phyloP scores from a whole-genome alignment of 2,329 filamentous ascomycete species.

The Gremmenia infestans region DNA sequence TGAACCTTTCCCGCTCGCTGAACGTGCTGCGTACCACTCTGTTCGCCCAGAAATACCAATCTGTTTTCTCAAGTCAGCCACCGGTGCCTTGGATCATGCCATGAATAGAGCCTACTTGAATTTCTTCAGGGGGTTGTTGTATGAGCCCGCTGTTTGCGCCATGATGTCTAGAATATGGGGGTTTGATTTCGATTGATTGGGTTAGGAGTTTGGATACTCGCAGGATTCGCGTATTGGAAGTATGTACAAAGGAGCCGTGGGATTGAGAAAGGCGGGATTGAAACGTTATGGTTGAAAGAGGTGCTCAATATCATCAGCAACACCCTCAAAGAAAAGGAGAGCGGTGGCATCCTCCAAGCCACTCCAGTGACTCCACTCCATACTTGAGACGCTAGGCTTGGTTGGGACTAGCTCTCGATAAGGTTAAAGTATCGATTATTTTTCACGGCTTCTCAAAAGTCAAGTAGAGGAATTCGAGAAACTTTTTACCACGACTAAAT shows the following conservation, averaged over 20 bases:
- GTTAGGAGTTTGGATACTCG: background rate
- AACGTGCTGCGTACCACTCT: conserved; percentile 71
- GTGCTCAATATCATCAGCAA: no score
- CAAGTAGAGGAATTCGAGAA: background rate
- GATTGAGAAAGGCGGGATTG: background rate
- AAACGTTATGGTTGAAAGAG: background rate
- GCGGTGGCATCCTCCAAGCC: background rate
- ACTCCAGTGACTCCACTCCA: background rate
- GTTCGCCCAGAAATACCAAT: conserved; percentile 95
- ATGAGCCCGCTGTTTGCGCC: conserved; percentile 80
- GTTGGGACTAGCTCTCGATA: background rate
- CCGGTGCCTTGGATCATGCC: background rate
- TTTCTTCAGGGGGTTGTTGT: conserved; percentile 99
- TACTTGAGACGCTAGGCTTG: background rate
- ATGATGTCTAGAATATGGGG: conserved; percentile 47
- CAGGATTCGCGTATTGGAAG: conserved; percentile 1
- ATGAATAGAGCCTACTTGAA: conserved; percentile 69
- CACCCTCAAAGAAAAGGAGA: conserved; percentile 10
- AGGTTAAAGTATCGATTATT: conserved; percentile 4
- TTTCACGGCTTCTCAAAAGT: background rate
- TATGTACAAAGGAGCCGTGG: conserved; percentile 13
- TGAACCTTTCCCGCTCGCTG: conserved; percentile 8
- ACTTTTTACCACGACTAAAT: background rate
- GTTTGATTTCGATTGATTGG: background rate
- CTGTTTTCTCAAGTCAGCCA: conserved; percentile 41